phyloP scores from a whole-genome alignment of 169 alveolate species.

The Perkinsus chesapeaki region DNA sequence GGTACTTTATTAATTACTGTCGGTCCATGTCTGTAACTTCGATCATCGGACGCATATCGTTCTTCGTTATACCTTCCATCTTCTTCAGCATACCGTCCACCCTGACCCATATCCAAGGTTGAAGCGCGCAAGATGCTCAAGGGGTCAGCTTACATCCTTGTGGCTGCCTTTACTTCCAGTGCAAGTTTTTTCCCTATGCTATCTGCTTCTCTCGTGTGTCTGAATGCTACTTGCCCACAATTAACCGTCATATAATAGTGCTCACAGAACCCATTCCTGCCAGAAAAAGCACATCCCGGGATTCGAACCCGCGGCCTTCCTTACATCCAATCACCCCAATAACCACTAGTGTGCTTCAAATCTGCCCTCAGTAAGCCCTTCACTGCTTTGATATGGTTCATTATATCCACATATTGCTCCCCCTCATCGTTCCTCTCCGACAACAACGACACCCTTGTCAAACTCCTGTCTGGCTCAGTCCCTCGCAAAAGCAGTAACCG shows the following conservation, averaged over 20 bases:
- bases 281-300: not conserved
- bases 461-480: not conserved
- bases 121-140: not conserved
- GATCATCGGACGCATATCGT: not conserved
- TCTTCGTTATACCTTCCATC: not conserved
- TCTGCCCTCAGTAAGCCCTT: not conserved
- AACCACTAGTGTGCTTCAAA: not conserved
- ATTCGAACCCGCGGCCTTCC: not conserved
- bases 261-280: not conserved
- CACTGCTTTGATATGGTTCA: not conserved
- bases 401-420: not conserved
- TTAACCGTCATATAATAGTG: not conserved
- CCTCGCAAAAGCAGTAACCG: not conserved
- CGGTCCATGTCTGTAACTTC: not conserved
- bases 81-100: not conserved
- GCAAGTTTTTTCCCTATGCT: not conserved
- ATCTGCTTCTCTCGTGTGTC: not conserved
- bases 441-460: not conserved
- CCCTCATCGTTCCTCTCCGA: not conserved
- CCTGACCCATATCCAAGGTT: not conserved
- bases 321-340: not conserved
- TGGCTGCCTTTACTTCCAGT: not conserved
- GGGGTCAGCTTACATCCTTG: not conserved
- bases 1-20: not conserved
- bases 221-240: not conserved